A percentile compares a stretch with the other conserved stretches of the same genome.
These are phyloP conservation scores for Moniliella sp. DNA, from an alignment of 1,284 basidiomycete genomes.

Conservation along the genomic window DNA sequence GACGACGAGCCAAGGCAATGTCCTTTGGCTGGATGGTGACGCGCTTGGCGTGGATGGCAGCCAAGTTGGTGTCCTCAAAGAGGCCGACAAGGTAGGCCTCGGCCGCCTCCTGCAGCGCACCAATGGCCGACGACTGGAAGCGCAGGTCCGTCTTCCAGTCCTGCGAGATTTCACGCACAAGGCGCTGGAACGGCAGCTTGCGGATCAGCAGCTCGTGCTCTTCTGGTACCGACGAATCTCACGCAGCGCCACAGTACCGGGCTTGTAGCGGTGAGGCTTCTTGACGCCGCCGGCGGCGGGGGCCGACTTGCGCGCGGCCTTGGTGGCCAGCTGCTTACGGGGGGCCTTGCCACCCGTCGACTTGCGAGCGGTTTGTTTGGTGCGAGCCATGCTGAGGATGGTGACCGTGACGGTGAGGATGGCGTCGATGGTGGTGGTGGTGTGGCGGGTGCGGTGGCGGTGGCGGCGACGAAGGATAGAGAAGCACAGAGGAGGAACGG, in stretches of 20 bases:
- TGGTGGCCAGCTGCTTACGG: conserved; percentile 34
- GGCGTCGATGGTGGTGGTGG: too few relatives aligned
- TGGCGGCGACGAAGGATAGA: too few relatives aligned
- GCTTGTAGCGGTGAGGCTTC: conserved; percentile 33
- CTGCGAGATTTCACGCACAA: conserved; percentile 42
- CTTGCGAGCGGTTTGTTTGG: conserved; percentile 35
- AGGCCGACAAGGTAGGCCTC: conserved; percentile 1
- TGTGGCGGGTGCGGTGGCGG: too few relatives aligned
- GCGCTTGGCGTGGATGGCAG: background rate
- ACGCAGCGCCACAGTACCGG: conserved; percentile 33
- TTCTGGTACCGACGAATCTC: conserved; percentile 35
- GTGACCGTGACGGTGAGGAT: too few relatives aligned
- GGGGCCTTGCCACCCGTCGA: conserved; percentile 44
- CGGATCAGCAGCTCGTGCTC: conserved; percentile 65
- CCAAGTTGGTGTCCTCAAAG: background rate
- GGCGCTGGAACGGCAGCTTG: conserved; percentile 70
- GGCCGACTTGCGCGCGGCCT: conserved; percentile 33
- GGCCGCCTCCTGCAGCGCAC: conserved; percentile 1
- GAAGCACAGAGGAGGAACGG: too few relatives aligned
- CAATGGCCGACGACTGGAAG: conserved; percentile 1
- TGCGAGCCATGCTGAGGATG: conserved; percentile 27
- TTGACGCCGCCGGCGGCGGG: conserved; percentile 33
- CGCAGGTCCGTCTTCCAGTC: conserved; percentile 10
- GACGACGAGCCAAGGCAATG: too few relatives aligned
- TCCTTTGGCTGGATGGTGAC: too few relatives aligned